Base-by-base conservation (phyloP, 192 early-diverging fungal species). In the Kappamyces sp. region DNA sequence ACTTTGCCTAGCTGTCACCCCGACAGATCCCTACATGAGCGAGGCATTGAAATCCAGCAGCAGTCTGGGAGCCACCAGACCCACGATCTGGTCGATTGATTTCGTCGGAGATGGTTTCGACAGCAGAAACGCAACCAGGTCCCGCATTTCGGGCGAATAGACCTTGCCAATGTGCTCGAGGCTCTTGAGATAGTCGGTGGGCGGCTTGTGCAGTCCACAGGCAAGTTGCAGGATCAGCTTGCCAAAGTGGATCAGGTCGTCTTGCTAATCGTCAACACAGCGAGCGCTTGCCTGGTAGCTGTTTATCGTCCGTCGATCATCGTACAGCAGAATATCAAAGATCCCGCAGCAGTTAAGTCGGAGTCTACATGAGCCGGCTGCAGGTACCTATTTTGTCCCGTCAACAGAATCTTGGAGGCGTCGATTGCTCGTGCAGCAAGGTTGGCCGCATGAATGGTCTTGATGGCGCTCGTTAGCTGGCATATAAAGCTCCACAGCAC, bases 81-180 rank as follows among this genome's bases (percentile, higher is more conserved):
- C 72, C 10, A 92, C 66, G 15, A 92, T 80, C 47, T 90, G 84
- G 60, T 93, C 91, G 12, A 91, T 84, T 7, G 69, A 75, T 59
- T 93, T 93, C 60, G 74, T 83, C 0, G 74, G 76, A 49, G 65
- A 67, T 1, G 91, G 88, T 60, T 90, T 91, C 55, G 78, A 84
- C 51, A 94, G 66, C 42, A 94, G 67, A 65, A 85, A 89, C 35
- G 89, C 62, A 23, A 90, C 82, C 23, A 94, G 77, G 62, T 89
- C 89, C 70, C 90, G 92, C 46, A 97, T 64, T 59, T 94, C 90
- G 1, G 78, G 67, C 8, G 89, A 86, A 70, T 88, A 91, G 47
- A 79, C 69, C 5, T 84, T 79, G 6, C 85, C 75, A 42, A 94
- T 81, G 62, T 82, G 82, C 2, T 91, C 89, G 40, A 95, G 77